Evolutionary conservation across 2,329 filamentous ascomycete species (phyloP), one percentile per base, ranked within the genome.

Genomic region (Grosmannia huntii): DNA sequence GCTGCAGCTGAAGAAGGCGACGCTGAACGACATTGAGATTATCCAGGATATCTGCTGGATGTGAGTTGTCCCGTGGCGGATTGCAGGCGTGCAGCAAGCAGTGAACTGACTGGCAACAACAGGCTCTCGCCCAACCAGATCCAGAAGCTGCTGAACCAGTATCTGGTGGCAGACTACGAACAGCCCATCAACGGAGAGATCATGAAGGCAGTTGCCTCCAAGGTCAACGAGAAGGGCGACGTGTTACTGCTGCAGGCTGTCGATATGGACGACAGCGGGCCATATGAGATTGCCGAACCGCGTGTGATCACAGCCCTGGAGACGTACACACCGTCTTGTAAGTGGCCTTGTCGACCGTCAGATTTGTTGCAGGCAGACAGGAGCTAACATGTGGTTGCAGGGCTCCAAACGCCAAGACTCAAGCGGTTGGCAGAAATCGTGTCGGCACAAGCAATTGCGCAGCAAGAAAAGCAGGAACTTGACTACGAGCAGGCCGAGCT

Each of bases 1-100:
- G 63, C 80, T 99, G 63, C 94, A 99, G 72, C 79, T 99, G 63
- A 99, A 99, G 85, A 99, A 99, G 77, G 94, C 94, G 10, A 99
- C 94, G 1, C 76, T 99, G 69, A 99, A 97, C 71, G 94, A 99
- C 68, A 99, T 99, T 67, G 94, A 99, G 75, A 99, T 99, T 67
- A 99, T 99, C 68, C 94, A 99, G 76, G 94, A 99, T 71, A 99
- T 99, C 67, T 99, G 94, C 81, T 97, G 92, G 92, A 97, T 97
- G 92, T 95, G 76, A 84, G 89, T 82, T 31, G 14, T 5, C 21
- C 2, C 19, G 3, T 16, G 11, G 4, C 16, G 3, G 19, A 16
- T 19, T 44, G 41, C 7, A 44, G 41, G 7, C 19, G 16, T 44
- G 1, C 23, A n/a, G 25, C 31, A 5, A 6, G n/a, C n/a, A n/a